These are phyloP conservation scores for Cladosporium sp. DNA, from an alignment of 2,329 filamentous ascomycete species.

Conservation along the genomic window DNA sequence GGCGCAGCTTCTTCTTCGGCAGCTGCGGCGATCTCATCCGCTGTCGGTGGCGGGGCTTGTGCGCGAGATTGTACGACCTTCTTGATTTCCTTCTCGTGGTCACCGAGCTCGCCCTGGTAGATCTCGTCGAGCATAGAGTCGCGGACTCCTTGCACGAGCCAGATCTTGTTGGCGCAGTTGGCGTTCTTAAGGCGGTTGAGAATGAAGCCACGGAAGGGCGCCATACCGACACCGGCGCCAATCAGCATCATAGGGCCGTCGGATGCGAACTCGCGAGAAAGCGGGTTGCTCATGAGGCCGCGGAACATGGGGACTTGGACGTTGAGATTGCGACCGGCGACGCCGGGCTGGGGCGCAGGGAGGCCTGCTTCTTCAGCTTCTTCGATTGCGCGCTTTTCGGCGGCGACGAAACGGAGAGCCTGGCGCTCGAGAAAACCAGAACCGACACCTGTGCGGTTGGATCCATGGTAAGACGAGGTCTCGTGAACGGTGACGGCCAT, in stretches of 20 bases:
- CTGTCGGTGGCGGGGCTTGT: constrained; percentile 20
- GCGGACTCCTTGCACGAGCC: constrained; percentile 90
- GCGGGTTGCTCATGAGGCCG: constrained; percentile 92
- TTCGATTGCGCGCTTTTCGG: constrained; percentile 55
- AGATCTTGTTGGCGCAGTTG: constrained; percentile 96
- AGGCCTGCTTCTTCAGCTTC: constrained; percentile 34
- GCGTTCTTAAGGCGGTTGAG: constrained; percentile 88
- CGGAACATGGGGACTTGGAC: constrained; percentile 94
- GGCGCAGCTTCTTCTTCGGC: constrained; percentile 53
- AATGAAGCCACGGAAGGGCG: constrained; percentile 95
- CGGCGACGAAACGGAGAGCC: constrained; percentile 64
- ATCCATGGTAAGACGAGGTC: constrained; percentile 65
- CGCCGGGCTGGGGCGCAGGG: constrained; percentile 32
- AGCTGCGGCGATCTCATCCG: constrained; percentile 22
- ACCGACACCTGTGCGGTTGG: constrained; percentile 70
- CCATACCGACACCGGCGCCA: constrained; percentile 91
- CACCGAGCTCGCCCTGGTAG: constrained; percentile 93
- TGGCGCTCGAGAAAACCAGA: constrained; percentile 91
- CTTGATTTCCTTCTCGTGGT: constrained; percentile 61
- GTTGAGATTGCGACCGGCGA: constrained; percentile 41
- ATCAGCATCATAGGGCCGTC: constrained; percentile 98
- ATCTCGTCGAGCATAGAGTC: constrained; percentile 93
- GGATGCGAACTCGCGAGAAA: constrained; percentile 83
- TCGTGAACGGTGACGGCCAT: constrained; percentile 97
- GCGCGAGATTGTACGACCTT: constrained; percentile 44